A percentile compares a stretch with the other conserved stretches of the same genome.
Conservation (phyloP, 257 asterid species). For the Fraxinus quadrangulata region DNA sequence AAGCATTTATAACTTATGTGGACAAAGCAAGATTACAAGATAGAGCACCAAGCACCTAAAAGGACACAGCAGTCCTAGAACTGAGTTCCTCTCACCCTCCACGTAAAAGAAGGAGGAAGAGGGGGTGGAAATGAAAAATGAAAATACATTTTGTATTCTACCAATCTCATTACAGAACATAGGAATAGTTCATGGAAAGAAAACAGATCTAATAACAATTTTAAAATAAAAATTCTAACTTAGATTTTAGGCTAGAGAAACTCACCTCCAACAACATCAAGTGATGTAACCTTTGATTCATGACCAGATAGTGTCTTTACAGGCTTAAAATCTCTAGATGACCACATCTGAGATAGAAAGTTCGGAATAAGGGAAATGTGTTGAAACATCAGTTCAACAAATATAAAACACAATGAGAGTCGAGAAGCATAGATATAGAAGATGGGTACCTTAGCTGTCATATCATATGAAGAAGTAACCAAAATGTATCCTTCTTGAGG, state of each 20-base stretch:
- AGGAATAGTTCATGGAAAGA: neutral
- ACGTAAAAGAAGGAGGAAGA: neutral
- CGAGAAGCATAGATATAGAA: neutral
- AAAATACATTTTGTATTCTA: neutral
- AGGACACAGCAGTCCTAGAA: neutral
- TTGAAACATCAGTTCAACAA: conserved; percentile 15
- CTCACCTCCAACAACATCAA: conserved; percentile 78
- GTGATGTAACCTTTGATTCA: conserved; percentile 81
- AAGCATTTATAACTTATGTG: neutral
- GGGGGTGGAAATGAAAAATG: too few relatives aligned
- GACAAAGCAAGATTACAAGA: neutral
- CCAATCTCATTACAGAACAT: neutral
- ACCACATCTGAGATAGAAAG: conserved; percentile 66
- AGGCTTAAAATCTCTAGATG: conserved; percentile 85
- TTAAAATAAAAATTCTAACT: neutral
- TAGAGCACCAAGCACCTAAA: neutral
- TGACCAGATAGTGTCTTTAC: conserved; percentile 80
- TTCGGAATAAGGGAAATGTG: conserved; percentile 10
- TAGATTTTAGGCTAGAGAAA: conserved; percentile 12
- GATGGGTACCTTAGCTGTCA: conserved; percentile 73
- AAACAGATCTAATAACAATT: neutral
- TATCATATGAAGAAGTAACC: conserved; percentile 88
- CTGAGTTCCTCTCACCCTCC: neutral
- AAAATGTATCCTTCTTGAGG: conserved; percentile 91
- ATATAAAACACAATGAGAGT: neutral